Evolutionary conservation across 768 basidiomycete species (phyloP), one percentile per base, ranked within the genome.

Genomic region (Trametes sanguinea): DNA sequence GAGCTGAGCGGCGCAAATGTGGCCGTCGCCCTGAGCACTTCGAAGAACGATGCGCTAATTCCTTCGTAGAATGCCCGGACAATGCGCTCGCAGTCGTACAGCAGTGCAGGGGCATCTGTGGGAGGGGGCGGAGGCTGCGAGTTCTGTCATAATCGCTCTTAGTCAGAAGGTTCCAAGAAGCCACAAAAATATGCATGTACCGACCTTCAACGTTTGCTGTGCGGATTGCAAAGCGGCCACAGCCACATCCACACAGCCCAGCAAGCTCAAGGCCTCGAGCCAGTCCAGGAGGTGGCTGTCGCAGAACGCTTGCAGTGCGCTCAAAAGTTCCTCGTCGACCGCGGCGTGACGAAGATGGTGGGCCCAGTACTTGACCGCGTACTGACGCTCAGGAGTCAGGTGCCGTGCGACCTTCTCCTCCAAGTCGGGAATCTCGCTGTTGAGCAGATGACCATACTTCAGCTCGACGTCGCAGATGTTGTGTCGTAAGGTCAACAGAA

Each of bases 241-340:
- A 37, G 35, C 35, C 35, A 37, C 11, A 11, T 37, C 35, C 6
- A 37, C 35, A 37, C 57, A 13, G 9, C 53, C 57, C n/a, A 60
- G 14, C 8, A 59, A 27, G 37, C 63, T 64, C 30, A 50, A 42
- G 0, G 54, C 62, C 54, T 72, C 71, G 3, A 72, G 43, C 71
- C 71, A 72, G 39, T 69, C 48, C 4, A 72, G 57, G 0, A 72
- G 57, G 47, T 64, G 47, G 14, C 54, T 48, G 27, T 50, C 37
- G 42, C 60, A 65, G 30, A 72, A 70, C 5, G 29, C n/a, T n/a
- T 37, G 17, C 1, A 35, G 33, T 0, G 48, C 30, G 4, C 45
- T 42, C 2, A 62, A 43, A 29, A 67, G 16, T 6, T 42, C 44
- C 29, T 60, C 37, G 5, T 39, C 27, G 10, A 43, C 10, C 17